Evolutionary conservation across 2,329 filamentous ascomycete genomes (phyloP), one percentile per base, ranked within the genome.

Genomic region (Monilinia fructicola): DNA sequence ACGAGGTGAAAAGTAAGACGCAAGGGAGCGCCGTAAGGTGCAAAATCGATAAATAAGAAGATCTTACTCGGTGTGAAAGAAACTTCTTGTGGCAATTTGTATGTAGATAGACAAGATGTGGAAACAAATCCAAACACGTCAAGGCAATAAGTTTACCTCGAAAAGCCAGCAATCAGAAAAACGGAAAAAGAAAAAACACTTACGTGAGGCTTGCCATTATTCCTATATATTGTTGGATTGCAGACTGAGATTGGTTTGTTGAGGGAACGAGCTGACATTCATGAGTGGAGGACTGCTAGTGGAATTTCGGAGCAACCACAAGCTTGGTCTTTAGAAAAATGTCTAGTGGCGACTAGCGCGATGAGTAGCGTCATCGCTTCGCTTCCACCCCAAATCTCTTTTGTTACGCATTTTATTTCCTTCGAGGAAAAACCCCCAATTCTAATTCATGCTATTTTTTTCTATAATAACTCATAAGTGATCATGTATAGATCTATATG

Each of bases 191-290:
- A 48, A 9, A 48, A 48, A 31, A 35, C 4, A 35, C 56, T 59
- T 59, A 59, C 42, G 42, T 48, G 42, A 46, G 9, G 56, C 21
- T 48, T 48, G 26, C 48, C 56, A 59, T 46, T 26, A 59, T 59
- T 48, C 42, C 38, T 42, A 42, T 21, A 28, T 56, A 12, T 28
- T 56, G 42, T 28, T 59, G 42, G 56, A 35, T 48, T 59, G 40
- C 5, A 7, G 31, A 48, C 26, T 59, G 26, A 23, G 23, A 42
- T 35, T 28, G 26, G 26, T 48, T 48, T 59, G 56, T 46, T 59
- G 23, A 46, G 54, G 35, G 18, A 35, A 59, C 55, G 42, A 59
- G 42, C 42, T 31, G 42, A 35, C n/a, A 28, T 23, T 48, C 28
- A 9, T 59, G 44, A 35, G 42, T 59, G 42, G 56, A 59, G 56